Percentiles rank a stretch among this genome's conserved stretches.
Conservation (phyloP, 2,329 filamentous ascomycete species). For the Xylariaceae sp. region DNA sequence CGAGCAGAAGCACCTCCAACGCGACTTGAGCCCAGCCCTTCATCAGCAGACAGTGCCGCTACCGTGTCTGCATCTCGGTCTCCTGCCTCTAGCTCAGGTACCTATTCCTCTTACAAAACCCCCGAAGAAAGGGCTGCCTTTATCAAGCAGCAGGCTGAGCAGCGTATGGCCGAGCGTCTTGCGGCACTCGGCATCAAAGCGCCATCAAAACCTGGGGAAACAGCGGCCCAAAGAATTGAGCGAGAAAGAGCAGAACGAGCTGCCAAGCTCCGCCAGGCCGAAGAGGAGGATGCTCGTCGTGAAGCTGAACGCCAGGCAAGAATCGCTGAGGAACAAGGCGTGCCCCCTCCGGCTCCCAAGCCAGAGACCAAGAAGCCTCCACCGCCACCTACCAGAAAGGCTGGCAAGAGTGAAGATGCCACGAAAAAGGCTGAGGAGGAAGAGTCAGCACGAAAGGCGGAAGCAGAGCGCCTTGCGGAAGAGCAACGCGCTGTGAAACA, state of each 20-base stretch:
- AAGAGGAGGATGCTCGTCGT: conserved; percentile 86
- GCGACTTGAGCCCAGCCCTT: conserved; percentile 46
- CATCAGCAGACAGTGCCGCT: conserved; percentile 50
- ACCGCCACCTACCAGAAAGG: conserved; percentile 74
- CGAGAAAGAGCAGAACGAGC: conserved; percentile 84
- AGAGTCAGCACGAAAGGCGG: conserved; percentile 53
- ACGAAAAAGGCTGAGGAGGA: conserved; percentile 42
- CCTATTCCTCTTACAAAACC: conserved; percentile 80
- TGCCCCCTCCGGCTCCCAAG: conserved; percentile 53
- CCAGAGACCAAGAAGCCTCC: conserved; percentile 59
- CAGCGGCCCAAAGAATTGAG: conserved; percentile 75
- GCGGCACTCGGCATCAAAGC: conserved; percentile 89
- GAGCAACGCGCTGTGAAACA: conserved; percentile 67
- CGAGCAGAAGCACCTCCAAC: conserved; percentile 41
- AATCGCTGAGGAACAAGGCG: conserved; percentile 69
- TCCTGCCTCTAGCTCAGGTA: conserved; percentile 50
- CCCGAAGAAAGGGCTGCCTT: conserved; percentile 91
- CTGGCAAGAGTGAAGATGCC: conserved; percentile 49
- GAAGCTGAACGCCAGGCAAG: conserved; percentile 82
- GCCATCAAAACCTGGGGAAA: conserved; percentile 72
- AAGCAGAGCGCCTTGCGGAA: conserved; percentile 60
- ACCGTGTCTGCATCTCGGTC: conserved; percentile 42
- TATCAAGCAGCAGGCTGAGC: conserved; percentile 94
- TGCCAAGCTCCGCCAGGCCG: conserved; percentile 79
- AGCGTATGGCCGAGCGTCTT: conserved; percentile 92